These are phyloP conservation scores for Volvariella volvacea DNA, from an alignment of 1,284 basidiomycete species.

Conservation along the genomic window DNA sequence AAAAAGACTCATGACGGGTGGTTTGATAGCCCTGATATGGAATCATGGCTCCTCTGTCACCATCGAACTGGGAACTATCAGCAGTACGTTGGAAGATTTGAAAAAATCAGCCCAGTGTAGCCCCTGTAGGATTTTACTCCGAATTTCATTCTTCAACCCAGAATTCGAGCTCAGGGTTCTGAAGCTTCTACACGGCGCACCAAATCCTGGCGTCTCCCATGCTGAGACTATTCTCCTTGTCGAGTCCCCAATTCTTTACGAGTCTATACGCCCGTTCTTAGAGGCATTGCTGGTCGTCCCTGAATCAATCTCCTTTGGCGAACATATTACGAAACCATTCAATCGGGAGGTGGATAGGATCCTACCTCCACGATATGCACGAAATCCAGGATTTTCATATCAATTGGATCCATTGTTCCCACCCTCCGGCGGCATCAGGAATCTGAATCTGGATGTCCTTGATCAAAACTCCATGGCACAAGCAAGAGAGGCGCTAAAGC, in stretches of 20 bases:
- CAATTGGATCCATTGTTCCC: too few species aligned
- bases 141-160: slow-evolving; percentile 47
- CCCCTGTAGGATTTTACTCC: slow-evolving; percentile 26
- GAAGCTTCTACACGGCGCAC: slow-evolving; percentile 22
- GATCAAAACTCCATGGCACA: slow-evolving; percentile 29
- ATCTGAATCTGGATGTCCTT: slow-evolving; percentile 14
- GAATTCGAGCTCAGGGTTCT: slow-evolving; percentile 38
- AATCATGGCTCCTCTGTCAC: slow-evolving; percentile 19
- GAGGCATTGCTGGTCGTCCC: slow-evolving; percentile 46
- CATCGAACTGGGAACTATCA: slow-evolving; percentile 43
- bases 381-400: too few species aligned
- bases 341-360: slow-evolving; percentile 26
- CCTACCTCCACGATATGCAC: slow-evolving; percentile 42
- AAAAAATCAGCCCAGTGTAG: slow-evolving; percentile 26
- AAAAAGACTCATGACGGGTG: slow-evolving; percentile 48
- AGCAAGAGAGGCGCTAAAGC: slow-evolving; percentile 34
- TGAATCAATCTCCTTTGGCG: slow-evolving; percentile 42
- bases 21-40: slow-evolving; percentile 50
- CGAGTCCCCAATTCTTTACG: slow-evolving; percentile 55
- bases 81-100: slow-evolving; percentile 33
- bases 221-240: slow-evolving; percentile 35
- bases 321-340: slow-evolving; percentile 38
- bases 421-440: too few species aligned
- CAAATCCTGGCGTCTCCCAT: slow-evolving; percentile 5
- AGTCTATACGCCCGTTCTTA: slow-evolving; percentile 56